Evolutionary conservation across 208 protist genomes (phyloP), one percentile per base, ranked within the genome.

Genomic region (Acanthamoeba rhysodes): DNA sequence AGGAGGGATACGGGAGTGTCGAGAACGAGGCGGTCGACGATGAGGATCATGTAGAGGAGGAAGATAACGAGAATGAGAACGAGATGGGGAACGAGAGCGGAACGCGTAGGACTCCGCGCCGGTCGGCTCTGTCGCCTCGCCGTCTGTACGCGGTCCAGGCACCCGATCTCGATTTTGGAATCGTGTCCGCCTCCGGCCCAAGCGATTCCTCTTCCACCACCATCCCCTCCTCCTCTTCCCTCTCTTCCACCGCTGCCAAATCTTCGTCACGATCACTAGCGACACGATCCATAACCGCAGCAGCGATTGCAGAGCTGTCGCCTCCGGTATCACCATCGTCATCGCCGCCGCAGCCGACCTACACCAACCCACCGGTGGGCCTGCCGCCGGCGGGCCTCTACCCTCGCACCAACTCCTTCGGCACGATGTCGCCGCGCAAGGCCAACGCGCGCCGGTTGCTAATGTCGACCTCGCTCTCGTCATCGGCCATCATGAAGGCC

Each of bases 391-490:
- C 57, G 55, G 74, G 74, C 34, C 29, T 29, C 45, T 87, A 29
- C n/a, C 78, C 78, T 27, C 78, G 78, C 37, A 59, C 78, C 78
- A 87, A 87, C 48, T 87, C 78, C 48, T 29, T 87, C n/a, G 78
- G 78, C 20, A 59, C 48, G 22, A 59, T 53, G 45, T 62, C 48
- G 48, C 48, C 78, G 48, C 78, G 78, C 78, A 87, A 87, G 48
- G 50, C 50, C 24, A 87, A 87, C 37, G 37, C 78, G 48, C 78
- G 78, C 20, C 37, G 78, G 27, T 24, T 87, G 78, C 24, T 87
- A 5, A 87, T 87, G 78, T 87, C 78, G 78, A 32, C 78, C 78
- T 87, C 78, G 78, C 78, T 87, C 50, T 87, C 78, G n/a, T 87
- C 78, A 8, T 87, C 78, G 78, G 12, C 78, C 45, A 87, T 87